A percentile compares a stretch with the other conserved stretches of the same genome.
These are phyloP conservation scores for Gillenia trifoliata DNA, from an alignment of 306 rosid species.

Conservation along the genomic window DNA sequence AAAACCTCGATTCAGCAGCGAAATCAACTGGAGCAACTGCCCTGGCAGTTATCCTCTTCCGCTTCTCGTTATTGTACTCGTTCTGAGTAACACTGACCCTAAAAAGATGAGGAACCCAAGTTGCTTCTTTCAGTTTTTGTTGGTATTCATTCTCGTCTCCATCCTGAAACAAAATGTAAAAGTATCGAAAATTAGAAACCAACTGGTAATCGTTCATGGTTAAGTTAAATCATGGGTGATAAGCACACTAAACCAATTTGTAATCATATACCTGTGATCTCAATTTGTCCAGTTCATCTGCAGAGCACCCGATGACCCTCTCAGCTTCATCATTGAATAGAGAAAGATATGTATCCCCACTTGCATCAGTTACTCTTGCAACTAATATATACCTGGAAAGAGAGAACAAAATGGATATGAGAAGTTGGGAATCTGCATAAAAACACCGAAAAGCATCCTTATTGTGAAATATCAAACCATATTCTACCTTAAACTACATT, in stretches of 20 bases:
- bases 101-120: conserved; percentile 78
- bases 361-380: conserved; percentile 51
- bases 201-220: not conserved
- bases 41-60: conserved; percentile 73
- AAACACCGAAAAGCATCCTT: not conserved
- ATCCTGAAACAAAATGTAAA: conserved; percentile 29
- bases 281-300: conserved; percentile 64
- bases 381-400: conserved; percentile 57
- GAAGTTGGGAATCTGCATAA: not conserved
- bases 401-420: not conserved
- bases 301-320: conserved; percentile 73
- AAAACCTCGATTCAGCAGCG: conserved; percentile 65
- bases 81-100: conserved; percentile 77
- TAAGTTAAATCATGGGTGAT: not conserved
- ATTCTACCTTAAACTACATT: conserved; percentile 61
- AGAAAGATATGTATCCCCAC: conserved; percentile 59
- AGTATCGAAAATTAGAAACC: not conserved
- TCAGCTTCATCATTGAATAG: conserved; percentile 76
- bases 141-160: conserved; percentile 55
- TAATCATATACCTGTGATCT: conserved; percentile 51
- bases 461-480: not conserved
- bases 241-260: not conserved
- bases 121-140: conserved; percentile 62
- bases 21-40: conserved; percentile 75
- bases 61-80: conserved; percentile 77